phyloP scores from a whole-genome alignment of 495 filamentous ascomycete genomes.

The Lineolata rhizophorae region DNA sequence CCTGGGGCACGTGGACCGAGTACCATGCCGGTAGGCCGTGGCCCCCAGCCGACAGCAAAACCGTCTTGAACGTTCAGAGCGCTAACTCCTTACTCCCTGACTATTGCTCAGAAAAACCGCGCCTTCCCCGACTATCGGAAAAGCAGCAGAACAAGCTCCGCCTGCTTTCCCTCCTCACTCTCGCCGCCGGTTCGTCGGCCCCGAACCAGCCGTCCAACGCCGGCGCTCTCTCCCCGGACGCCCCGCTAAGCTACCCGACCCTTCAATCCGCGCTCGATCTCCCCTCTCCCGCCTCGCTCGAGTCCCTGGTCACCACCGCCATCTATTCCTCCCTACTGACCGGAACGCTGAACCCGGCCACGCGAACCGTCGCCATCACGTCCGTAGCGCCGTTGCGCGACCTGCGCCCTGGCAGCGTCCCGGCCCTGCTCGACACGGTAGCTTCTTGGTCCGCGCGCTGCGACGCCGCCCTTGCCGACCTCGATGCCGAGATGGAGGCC shows the following conservation, averaged over 20 bases:
- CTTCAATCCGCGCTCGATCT: constrained; percentile 49
- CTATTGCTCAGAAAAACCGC: constrained; percentile 15
- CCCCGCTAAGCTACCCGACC: constrained; percentile 44
- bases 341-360: constrained; percentile 59
- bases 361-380: constrained; percentile 49
- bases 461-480: constrained; percentile 43
- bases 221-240: constrained; percentile 31
- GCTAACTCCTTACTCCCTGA: background rate
- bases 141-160: constrained; percentile 70
- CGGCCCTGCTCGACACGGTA: constrained; percentile 40
- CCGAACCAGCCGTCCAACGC: too few species aligned
- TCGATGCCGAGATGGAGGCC: constrained; percentile 49
- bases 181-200: too few species aligned
- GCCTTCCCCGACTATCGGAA: constrained; percentile 48
- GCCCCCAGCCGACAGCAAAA: too few species aligned
- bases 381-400: constrained; percentile 71
- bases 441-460: constrained; percentile 58
- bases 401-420: constrained; percentile 44
- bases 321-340: constrained; percentile 69
- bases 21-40: constrained; percentile 36
- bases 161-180: constrained; percentile 68
- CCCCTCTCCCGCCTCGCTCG: constrained; percentile 44
- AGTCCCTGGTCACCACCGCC: constrained; percentile 72
- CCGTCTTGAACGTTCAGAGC: constrained; percentile 3
- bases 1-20: constrained; percentile 69